phyloP scores from a whole-genome alignment of 2,329 filamentous ascomycete species.

The Aureobasidium vineae region DNA sequence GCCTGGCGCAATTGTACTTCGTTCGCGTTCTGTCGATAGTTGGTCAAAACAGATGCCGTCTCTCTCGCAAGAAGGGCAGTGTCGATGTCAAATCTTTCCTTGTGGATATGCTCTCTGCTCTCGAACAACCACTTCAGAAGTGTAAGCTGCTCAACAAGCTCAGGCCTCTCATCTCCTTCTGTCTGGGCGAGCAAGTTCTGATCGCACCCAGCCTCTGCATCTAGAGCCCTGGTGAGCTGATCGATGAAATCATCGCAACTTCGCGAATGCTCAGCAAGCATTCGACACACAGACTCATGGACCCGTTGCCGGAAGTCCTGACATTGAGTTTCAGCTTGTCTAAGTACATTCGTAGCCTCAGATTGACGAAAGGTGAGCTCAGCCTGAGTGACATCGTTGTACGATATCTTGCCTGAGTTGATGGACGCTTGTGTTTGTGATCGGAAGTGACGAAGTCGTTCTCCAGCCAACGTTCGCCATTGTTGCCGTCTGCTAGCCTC shows the following conservation, averaged over 20 bases:
- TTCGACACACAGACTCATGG: conserved; percentile 76
- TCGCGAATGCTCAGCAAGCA: conserved; percentile 72
- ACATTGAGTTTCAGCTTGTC: conserved; percentile 62
- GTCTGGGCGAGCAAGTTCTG: conserved; percentile 74
- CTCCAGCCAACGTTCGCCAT: conserved; percentile 17
- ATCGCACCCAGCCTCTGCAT: conserved; percentile 1
- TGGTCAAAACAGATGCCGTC: conserved; percentile 53
- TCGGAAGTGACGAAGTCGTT: conserved; percentile 63
- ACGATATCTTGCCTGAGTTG: conserved; percentile 69
- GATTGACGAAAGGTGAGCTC: conserved; percentile 51
- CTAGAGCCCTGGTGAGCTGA: conserved; percentile 55
- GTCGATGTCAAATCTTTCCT: conserved; percentile 73
- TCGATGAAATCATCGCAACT: conserved; percentile 75
- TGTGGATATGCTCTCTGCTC: conserved; percentile 81
- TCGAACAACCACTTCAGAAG: conserved; percentile 97
- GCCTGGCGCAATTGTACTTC: conserved; percentile 50
- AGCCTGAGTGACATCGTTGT: conserved; percentile 71
- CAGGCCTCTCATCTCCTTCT: conserved; percentile 91
- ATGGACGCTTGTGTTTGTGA: conserved; percentile 71
- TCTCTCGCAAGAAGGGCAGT: conserved; percentile 7
- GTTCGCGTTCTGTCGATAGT: conserved; percentile 54
- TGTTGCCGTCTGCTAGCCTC: conserved; percentile 36
- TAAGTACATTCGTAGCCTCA: conserved; percentile 16
- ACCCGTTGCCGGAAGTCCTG: conserved; percentile 70
- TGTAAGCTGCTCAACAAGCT: conserved; percentile 90